These are phyloP conservation scores for Penicillium robsamsonii DNA, from an alignment of 495 filamentous ascomycete species.

Conservation along the genomic window DNA sequence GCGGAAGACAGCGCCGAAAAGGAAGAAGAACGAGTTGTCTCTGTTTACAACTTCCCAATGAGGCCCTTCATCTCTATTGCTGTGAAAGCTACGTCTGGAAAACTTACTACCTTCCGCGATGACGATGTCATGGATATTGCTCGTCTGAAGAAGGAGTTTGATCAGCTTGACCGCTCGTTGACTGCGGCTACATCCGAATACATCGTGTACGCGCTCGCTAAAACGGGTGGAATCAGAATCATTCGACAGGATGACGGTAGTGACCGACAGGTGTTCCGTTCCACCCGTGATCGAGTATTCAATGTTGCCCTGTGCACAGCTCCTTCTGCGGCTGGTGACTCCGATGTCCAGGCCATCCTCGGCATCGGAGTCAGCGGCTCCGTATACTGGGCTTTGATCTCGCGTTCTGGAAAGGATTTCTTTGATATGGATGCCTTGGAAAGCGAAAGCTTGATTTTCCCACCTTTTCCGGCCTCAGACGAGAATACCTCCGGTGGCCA, in stretches of 20 bases:
- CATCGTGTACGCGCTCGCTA: slow-evolving; percentile 90
- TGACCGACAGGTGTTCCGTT: slow-evolving; percentile 83
- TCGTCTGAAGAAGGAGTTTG: slow-evolving; percentile 92
- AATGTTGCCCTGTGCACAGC: slow-evolving; percentile 79
- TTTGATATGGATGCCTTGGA: slow-evolving; percentile 72
- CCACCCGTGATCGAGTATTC: slow-evolving; percentile 86
- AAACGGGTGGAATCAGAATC: slow-evolving; percentile 84
- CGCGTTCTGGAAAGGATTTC: slow-evolving; percentile 65
- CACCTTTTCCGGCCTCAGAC: slow-evolving; percentile 70
- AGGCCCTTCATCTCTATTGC: slow-evolving; percentile 85
- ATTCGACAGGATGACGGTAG: slow-evolving; percentile 92
- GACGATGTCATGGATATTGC: slow-evolving; percentile 84
- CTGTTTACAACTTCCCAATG: slow-evolving; percentile 93
- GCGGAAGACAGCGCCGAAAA: slow-evolving; percentile 73
- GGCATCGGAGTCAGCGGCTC: slow-evolving; percentile 90
- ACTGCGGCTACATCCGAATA: slow-evolving; percentile 85
- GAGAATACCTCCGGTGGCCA: slow-evolving; percentile 82
- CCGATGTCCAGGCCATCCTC: slow-evolving; percentile 72
- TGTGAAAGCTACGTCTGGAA: slow-evolving; percentile 37
- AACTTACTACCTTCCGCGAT: slow-evolving; percentile 56
- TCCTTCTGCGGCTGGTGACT: slow-evolving; percentile 40
- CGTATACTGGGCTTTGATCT: slow-evolving; percentile 85
- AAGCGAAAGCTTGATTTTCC: slow-evolving; percentile 75
- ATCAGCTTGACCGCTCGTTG: slow-evolving; percentile 91
- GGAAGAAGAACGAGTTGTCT: slow-evolving; percentile 61